Evolutionary conservation across 2,329 filamentous ascomycete species (phyloP), one percentile per base, ranked within the genome.

Genomic region (Cadophora sp.): DNA sequence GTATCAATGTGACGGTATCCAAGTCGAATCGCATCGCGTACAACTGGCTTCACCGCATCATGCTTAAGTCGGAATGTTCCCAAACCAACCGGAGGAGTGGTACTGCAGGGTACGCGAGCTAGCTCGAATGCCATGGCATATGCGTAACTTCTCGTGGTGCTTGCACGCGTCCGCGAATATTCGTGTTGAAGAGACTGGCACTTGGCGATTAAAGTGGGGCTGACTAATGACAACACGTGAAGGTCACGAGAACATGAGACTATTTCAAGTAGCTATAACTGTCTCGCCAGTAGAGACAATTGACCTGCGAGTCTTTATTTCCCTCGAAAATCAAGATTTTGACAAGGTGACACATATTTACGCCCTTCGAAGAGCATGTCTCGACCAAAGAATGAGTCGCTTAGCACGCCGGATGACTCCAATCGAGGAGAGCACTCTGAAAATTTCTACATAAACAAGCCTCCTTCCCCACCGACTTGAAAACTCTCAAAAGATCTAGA

Each of bases 1-100:
- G 91, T 92, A 81, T 92, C 90, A 78, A 93, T 91, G 81, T 93
- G 91, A 46, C 90, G 87, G 82, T 94, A 94, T 68, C 92, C 92
- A 46, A 82, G 80, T 70, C 83, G 83, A 37, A 94, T 84, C 27
- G 92, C 91, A 37, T 83, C 83, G 79, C 91, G 88, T 71, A 95
- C 92, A 65, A 92, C 92, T 63, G 86, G 81, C 73, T 86, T 84
- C 65, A 93, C 91, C 79, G 92, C 85, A 73, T 78, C 80, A 66
- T 90, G 89, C 75, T 85, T 79, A 56, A 91, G 92, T 76, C 93
- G 91, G 91, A 92, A 94, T 65, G 92, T 94, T 66, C 92, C 92
- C 53, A 94, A 85, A 69, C 91, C 92, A 72, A 94, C 80, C 73
- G 89, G 89, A 65, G 91, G 91, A 69, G 96, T 96, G 1, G 8